Conservation (phyloP, 257 asterid species). For the Sherardia arvensis region DNA sequence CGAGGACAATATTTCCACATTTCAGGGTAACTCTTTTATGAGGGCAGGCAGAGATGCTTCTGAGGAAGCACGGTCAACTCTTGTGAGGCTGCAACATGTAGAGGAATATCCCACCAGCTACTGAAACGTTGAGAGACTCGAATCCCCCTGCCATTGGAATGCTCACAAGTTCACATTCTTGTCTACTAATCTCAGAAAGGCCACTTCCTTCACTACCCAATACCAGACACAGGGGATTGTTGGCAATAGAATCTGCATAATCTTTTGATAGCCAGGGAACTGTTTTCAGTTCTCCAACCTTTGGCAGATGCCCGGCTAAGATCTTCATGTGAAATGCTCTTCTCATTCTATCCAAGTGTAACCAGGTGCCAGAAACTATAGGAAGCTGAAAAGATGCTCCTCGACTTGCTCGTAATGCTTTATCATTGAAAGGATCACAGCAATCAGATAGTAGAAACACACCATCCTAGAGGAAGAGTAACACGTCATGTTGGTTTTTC, state of each 20-base stretch:
- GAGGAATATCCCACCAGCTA: slow-evolving; percentile 95
- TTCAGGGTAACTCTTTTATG: neutral
- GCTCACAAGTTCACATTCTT: slow-evolving; percentile 57
- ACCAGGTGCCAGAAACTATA: slow-evolving; percentile 70
- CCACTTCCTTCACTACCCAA: slow-evolving; percentile 93
- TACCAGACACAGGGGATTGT: slow-evolving; percentile 54
- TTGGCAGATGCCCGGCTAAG: slow-evolving; percentile 77
- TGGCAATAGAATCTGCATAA: slow-evolving; percentile 42
- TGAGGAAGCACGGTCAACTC: neutral
- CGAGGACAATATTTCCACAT: neutral
- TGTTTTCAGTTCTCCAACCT: slow-evolving; percentile 18
- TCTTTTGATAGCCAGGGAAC: slow-evolving; percentile 37
- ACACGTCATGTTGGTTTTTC: neutral
- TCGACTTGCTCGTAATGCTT: slow-evolving; percentile 81
- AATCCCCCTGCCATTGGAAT: slow-evolving; percentile 87
- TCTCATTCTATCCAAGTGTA: slow-evolving; percentile 31
- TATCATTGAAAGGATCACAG: slow-evolving; percentile 97
- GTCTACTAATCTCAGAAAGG: slow-evolving; percentile 46
- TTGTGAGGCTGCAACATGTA: slow-evolving; percentile 58
- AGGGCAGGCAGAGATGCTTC: neutral
- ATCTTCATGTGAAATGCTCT: slow-evolving; percentile 49
- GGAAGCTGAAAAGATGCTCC: slow-evolving; percentile 94
- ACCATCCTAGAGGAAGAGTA: slow-evolving; percentile 45
- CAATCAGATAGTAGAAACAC: slow-evolving; percentile 83
- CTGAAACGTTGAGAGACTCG: slow-evolving; percentile 91